A percentile compares a stretch with the other conserved stretches of the same genome.
phyloP scores from a whole-genome alignment of 202 grass and related monocot species.

The Carex sylvatica region DNA sequence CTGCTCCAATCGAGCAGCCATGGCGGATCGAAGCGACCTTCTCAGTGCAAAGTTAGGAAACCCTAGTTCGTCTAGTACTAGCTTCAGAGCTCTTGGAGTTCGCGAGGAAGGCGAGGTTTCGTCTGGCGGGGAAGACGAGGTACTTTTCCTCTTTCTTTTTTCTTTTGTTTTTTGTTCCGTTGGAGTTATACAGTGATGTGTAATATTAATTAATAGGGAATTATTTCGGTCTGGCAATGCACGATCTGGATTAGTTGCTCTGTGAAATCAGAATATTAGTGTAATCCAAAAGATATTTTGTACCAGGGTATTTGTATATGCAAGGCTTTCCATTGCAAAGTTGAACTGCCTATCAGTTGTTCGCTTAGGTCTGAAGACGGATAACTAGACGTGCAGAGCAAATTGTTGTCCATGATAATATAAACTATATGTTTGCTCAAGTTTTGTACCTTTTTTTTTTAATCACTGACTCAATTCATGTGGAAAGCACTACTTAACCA shows the following conservation, averaged over 20 bases:
- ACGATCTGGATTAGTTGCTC: background rate
- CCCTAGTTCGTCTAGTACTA: slow-evolving; percentile 2
- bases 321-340: background rate
- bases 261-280: background rate
- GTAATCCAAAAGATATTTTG: background rate
- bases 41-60: background rate
- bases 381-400: background rate
- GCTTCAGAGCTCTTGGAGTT: background rate
- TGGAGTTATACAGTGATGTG: slow-evolving; percentile 2
- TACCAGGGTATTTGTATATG: background rate
- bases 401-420: too few relatives aligned
- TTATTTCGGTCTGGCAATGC: background rate
- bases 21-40: slow-evolving; percentile 19
- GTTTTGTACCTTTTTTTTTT: too few relatives aligned
- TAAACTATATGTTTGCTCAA: too few relatives aligned
- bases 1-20: background rate
- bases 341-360: background rate
- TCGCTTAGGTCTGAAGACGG: background rate
- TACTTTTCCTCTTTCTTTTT: slow-evolving; percentile 26
- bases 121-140: slow-evolving; percentile 64
- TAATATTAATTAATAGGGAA: background rate
- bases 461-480: too few relatives aligned
- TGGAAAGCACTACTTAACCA: too few relatives aligned
- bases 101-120: slow-evolving; percentile 86
- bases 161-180: background rate